Conservation (phyloP, 177 flowering plant genomes). For the Vitis hybrid region DNA sequence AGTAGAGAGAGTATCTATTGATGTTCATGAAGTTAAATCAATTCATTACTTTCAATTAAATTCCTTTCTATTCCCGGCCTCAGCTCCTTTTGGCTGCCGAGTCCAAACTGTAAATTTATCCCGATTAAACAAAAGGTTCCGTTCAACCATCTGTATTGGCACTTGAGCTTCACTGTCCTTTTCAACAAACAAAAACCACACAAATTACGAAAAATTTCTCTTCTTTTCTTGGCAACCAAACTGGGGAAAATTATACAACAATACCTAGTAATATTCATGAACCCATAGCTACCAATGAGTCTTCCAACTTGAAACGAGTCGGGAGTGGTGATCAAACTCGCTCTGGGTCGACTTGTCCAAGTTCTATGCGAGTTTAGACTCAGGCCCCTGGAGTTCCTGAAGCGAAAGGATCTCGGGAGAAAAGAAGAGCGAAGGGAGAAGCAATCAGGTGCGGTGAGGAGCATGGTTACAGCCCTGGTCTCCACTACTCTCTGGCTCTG, state of each 20-base stretch:
- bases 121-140: no score
- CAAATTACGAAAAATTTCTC: not conserved
- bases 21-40: no score
- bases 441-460: conserved; percentile 10
- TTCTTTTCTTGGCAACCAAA: not conserved
- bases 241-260: not conserved
- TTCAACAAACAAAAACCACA: no score
- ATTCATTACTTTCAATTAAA: no score
- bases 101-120: no score
- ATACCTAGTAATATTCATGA: conserved; percentile 87
- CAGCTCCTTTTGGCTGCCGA: no score
- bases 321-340: conserved; percentile 46
- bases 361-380: no score
- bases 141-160: no score
- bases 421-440: not conserved
- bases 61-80: no score
- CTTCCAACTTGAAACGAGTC: conserved; percentile 79
- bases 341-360: not conserved
- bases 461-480: conserved; percentile 5
- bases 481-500: no score
- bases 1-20: no score
- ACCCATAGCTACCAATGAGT: conserved; percentile 88
- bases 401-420: not conserved
- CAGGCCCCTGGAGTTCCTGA: not conserved
- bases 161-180: no score